Base-by-base conservation (phyloP, 768 basidiomycete genomes). In the Suillus luteus region DNA sequence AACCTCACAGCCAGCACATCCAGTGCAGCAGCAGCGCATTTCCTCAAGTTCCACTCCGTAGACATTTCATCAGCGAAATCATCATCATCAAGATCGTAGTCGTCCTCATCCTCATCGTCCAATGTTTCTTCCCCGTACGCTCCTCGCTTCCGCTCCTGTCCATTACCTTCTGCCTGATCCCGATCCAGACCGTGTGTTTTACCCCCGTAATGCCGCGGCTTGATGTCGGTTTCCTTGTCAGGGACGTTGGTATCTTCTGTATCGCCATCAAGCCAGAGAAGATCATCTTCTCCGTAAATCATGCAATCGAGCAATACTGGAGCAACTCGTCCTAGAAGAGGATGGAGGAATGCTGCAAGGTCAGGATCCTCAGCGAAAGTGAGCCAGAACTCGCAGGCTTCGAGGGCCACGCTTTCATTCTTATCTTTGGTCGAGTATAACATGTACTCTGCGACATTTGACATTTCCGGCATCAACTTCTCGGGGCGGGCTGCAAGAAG, bases 331-430 rank as follows among this genome's bases (percentile, higher is more conserved):
- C 82, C 87, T 10, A 99, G 82, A 64, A 95, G 84, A 2, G 96
- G 96, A 64, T 88, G 89, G 33, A 99, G 81, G 73, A 90, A 92
- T 2, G 87, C 85, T 11, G 88, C 88, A 27, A 99, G 83, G 58
- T 95, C 93, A 44, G 88, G 88, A 69, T 98, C 95, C 75, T 99
- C 97, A 17, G 97, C 96, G 72, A 99, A 99, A 1, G 96, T 97
- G 65, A 99, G 83, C 97, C 97, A 99, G 77, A 99, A 99, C 82
- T 99, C 97, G 83, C 96, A 97, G 27, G 97, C 97, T 79, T 99
- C 97, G 57, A 99, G 83, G 2, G 96, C 95, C 60, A 95, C 96
- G 66, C 90, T 91, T 78, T 98, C 96, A 75, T 98, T 95, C 79
- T 92, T 92, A 81, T 98, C 96, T 78, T 96, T 95, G 15, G 95